Percentiles rank a stretch among this genome's conserved stretches.
Conservation (phyloP, 192 early-diverging fungal genomes). For the Backusella parvicylindrica region DNA sequence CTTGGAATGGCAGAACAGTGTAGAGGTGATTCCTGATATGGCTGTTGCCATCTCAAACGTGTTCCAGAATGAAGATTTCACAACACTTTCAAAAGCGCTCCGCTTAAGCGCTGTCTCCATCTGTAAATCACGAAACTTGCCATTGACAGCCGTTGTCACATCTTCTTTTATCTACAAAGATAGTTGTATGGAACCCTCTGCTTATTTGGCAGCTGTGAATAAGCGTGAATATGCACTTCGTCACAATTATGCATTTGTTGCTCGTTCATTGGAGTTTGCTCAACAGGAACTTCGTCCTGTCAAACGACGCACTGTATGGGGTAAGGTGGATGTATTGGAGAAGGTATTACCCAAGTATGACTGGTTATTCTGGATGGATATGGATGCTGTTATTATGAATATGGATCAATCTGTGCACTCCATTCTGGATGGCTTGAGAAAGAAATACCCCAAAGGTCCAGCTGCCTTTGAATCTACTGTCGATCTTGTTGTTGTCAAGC, state of each 20-base stretch:
- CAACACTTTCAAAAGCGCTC: conserved; percentile 25
- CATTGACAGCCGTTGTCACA: conserved; percentile 44
- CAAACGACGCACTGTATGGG: conserved; percentile 53
- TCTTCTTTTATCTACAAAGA: conserved; percentile 53
- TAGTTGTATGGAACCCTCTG: conserved; percentile 52
- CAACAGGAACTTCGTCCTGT: conserved; percentile 39
- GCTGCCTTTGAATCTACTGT: conserved; percentile 32
- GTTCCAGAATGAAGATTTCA: conserved; percentile 46
- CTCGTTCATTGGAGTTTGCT: conserved; percentile 50
- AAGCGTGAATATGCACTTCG: conserved; percentile 48
- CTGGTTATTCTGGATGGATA: conserved; percentile 63
- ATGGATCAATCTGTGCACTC: conserved; percentile 36
- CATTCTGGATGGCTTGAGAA: conserved; percentile 37
- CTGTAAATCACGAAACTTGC: conserved; percentile 22
- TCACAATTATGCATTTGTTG: conserved; percentile 55
- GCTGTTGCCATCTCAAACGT: conserved; percentile 38
- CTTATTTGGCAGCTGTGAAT: conserved; percentile 42
- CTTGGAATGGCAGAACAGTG: conserved; percentile 42
- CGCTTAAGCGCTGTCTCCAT: conserved; percentile 21
- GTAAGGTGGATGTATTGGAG: conserved; percentile 53
- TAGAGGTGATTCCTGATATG: conserved; percentile 37
- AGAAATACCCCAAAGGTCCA: conserved; percentile 16
- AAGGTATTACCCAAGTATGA: conserved; percentile 56
- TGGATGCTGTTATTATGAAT: conserved; percentile 56
- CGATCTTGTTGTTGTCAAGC: conserved; percentile 47